Conservation (phyloP, 495 filamentous ascomycete genomes). For the Penicillium fimorum region DNA sequence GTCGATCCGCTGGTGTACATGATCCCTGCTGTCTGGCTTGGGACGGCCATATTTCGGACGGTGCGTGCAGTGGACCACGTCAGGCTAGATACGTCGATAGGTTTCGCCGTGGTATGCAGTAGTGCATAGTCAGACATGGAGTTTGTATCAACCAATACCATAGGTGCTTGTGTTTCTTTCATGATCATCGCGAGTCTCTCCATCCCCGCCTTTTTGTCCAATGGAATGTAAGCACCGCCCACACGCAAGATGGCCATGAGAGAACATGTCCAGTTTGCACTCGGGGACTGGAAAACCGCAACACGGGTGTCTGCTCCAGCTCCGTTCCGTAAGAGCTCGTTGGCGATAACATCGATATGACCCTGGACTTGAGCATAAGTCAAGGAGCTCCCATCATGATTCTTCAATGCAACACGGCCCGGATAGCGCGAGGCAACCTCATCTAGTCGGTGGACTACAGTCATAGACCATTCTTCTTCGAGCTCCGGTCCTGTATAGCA, state of each 20-base stretch:
- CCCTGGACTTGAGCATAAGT: slow-evolving; percentile 17
- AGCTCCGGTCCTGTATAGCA: slow-evolving; percentile 20
- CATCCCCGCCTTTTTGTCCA: slow-evolving; percentile 46
- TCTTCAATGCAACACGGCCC: slow-evolving; percentile 14
- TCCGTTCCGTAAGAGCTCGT: slow-evolving; percentile 11
- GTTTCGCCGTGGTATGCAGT: slow-evolving; percentile 3
- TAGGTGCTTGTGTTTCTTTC: slow-evolving; percentile 19
- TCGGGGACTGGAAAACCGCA: slow-evolving; percentile 25
- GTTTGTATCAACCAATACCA: slow-evolving; percentile 17
- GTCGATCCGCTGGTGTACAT: slow-evolving; percentile 47
- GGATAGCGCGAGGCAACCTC: slow-evolving; percentile 15
- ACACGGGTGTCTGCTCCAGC: background rate
- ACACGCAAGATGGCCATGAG: slow-evolving; percentile 52
- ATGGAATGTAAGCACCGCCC: slow-evolving; percentile 51
- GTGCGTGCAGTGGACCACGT: background rate
- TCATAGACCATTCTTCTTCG: slow-evolving; percentile 30
- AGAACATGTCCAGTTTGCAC: slow-evolving; percentile 46
- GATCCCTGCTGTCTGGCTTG: slow-evolving; percentile 29
- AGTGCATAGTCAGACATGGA: slow-evolving; percentile 2
- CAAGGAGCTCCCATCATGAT: slow-evolving; percentile 8
- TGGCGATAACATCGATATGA: slow-evolving; percentile 16
- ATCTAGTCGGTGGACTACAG: slow-evolving; percentile 37
- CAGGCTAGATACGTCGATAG: slow-evolving; percentile 17
- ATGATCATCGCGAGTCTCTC: slow-evolving; percentile 32
- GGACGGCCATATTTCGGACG: background rate